Percentiles rank a stretch among this genome's conserved stretches.
Conservation (phyloP, 305 asterid genomes). For the Solanum hybrid region DNA sequence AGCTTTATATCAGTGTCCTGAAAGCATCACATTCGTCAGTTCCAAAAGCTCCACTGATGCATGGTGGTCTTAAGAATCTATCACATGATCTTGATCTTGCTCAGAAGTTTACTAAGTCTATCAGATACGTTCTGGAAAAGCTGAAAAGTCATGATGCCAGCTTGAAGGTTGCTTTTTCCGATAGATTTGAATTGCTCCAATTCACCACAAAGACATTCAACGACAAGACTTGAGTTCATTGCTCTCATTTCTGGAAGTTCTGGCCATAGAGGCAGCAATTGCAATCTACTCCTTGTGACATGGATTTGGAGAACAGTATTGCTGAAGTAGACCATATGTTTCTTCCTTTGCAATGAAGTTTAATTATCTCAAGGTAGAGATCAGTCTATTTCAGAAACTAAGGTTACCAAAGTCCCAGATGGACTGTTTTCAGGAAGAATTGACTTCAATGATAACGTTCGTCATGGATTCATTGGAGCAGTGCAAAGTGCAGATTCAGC, state of each 20-base stretch:
- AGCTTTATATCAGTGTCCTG: background rate
- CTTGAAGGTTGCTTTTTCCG: background rate
- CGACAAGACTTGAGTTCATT: background rate
- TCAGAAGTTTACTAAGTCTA: background rate
- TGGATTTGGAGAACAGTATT: background rate
- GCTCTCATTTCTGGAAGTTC: background rate
- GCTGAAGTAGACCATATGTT: background rate
- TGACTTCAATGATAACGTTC: background rate
- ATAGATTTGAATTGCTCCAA: background rate
- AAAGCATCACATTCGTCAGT: background rate
- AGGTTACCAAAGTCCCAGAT: background rate
- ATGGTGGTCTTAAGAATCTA: background rate
- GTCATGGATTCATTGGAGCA: background rate
- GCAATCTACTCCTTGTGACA: background rate
- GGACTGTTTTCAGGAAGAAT: background rate
- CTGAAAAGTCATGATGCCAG: background rate
- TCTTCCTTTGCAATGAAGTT: too few species aligned
- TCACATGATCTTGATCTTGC: background rate
- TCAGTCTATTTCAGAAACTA: too few species aligned
- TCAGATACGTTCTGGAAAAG: background rate
- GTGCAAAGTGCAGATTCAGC: background rate
- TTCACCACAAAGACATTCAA: too few species aligned
- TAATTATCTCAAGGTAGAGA: too few species aligned
- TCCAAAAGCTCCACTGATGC: background rate
- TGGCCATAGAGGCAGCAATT: background rate